Percentiles rank a stretch among this genome's conserved stretches.
phyloP scores from a whole-genome alignment of 2,329 filamentous ascomycete species.

The Trichoderma arundinaceum region DNA sequence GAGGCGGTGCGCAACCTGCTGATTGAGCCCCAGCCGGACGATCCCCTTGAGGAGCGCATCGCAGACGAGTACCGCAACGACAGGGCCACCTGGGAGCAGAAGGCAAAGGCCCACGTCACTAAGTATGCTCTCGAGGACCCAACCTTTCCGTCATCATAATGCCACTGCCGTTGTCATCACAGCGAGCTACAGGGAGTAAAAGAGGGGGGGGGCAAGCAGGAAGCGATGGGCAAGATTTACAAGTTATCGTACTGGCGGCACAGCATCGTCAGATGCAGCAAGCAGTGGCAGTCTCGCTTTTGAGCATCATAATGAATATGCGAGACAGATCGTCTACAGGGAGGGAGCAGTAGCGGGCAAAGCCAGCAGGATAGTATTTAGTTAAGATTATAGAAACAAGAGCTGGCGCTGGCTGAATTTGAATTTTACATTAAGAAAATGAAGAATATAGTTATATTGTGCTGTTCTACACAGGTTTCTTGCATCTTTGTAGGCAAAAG shows the following conservation, averaged over 20 bases:
- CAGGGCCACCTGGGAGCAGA: constrained; percentile 72
- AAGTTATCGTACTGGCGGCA: too few species aligned
- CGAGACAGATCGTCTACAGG: not conserved
- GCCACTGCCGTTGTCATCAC: not conserved
- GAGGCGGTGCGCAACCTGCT: constrained; percentile 77
- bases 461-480: too few species aligned
- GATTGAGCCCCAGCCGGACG: constrained; percentile 82
- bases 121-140: constrained; percentile 66
- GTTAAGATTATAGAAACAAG: not conserved
- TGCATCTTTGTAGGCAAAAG: too few species aligned
- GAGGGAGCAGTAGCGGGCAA: not conserved
- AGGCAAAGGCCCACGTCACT: constrained; percentile 73
- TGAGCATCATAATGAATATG: not conserved
- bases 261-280: too few species aligned
- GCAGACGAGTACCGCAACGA: constrained; percentile 82
- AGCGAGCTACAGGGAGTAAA: too few species aligned
- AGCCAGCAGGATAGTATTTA: constrained; percentile 9
- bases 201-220: not conserved
- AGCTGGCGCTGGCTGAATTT: not conserved
- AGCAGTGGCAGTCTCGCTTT: not conserved
- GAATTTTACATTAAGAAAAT: too few species aligned
- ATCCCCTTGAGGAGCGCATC: constrained; percentile 85
- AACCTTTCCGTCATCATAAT: constrained; percentile 41
- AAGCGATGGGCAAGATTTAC: too few species aligned
- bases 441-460: too few species aligned